Evolutionary conservation across 306 rosid genomes (phyloP).

Genomic region (Lathyrus tuberosus): DNA sequence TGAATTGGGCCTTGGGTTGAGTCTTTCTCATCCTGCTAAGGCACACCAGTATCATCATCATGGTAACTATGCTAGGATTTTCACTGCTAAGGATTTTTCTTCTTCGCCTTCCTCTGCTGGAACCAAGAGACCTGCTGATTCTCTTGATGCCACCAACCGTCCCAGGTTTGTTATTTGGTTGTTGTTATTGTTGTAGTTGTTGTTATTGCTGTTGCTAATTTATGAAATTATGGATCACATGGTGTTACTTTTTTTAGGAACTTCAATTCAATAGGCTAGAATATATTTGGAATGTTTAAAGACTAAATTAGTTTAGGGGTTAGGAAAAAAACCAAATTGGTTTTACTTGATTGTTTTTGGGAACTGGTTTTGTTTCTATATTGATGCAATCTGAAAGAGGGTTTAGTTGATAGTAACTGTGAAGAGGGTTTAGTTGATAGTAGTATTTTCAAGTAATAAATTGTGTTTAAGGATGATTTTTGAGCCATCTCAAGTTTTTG

Average conservation of each 20-base stretch:
- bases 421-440: background rate
- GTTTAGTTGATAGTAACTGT: conserved; percentile 19
- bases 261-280: background rate
- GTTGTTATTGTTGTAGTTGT: too few species aligned
- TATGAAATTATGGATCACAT: conserved; percentile 3
- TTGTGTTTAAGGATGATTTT: background rate
- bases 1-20: conserved; percentile 78
- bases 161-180: too few species aligned
- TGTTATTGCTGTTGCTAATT: background rate
- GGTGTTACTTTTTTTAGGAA: conserved; percentile 3
- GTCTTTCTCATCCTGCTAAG: conserved; percentile 50
- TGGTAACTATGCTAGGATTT: conserved; percentile 55
- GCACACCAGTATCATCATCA: conserved; percentile 20
- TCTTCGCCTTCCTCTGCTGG: conserved; percentile 54
- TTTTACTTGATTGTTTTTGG: background rate
- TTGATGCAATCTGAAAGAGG: conserved; percentile 7
- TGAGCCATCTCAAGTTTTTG: too few species aligned
- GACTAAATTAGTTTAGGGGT: too few species aligned
- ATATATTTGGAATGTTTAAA: conserved; percentile 19
- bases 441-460: background rate
- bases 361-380: background rate
- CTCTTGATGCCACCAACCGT: conserved; percentile 57
- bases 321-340: conserved; percentile 4
- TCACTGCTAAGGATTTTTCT: conserved; percentile 76
- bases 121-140: conserved; percentile 80